Evolutionary conservation across 139 green algal genomes (phyloP).

Genomic region (Coelastrella sp.): DNA sequence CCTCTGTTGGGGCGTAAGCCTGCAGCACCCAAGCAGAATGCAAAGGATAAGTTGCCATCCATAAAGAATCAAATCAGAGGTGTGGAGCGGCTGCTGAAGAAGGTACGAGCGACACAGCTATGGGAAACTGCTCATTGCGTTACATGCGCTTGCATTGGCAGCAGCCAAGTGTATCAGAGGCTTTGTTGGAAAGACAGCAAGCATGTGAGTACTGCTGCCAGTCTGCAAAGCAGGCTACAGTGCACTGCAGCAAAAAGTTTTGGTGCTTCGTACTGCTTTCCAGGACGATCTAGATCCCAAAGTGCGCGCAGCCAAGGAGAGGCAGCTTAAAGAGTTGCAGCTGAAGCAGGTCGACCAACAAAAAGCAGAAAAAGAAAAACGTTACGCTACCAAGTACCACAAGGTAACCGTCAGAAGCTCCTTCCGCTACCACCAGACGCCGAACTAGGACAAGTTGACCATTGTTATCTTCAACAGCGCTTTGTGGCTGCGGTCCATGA

Average conservation of each 20-base stretch:
- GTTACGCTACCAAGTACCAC: conserved; percentile 82
- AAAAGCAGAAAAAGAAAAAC: conserved; percentile 67
- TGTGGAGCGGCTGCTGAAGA: conserved; percentile 71
- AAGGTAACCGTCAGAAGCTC: conserved; percentile 61
- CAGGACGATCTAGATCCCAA: conserved; percentile 60
- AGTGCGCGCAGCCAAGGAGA: conserved; percentile 63
- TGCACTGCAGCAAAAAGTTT: no score
- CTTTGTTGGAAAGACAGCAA: no score
- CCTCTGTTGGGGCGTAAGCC: neutral
- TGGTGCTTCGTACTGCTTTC: neutral
- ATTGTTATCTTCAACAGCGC: no score
- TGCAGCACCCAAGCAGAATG: neutral
- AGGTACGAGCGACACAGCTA: conserved; percentile 50
- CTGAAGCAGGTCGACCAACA: conserved; percentile 46
- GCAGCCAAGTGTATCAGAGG: no score
- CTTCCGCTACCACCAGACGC: neutral
- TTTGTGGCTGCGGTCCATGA: no score
- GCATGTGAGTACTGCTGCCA: no score
- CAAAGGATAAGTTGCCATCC: conserved; percentile 42
- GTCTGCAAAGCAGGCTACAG: no score
- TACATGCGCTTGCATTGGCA: no score
- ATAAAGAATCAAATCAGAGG: conserved; percentile 77
- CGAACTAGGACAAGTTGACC: no score
- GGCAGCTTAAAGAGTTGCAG: conserved; percentile 70
- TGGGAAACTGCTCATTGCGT: no score